A percentile compares a stretch with the other conserved stretches of the same genome.
Conservation (phyloP, 768 basidiomycete genomes). For the Tephrocybe sp. region DNA sequence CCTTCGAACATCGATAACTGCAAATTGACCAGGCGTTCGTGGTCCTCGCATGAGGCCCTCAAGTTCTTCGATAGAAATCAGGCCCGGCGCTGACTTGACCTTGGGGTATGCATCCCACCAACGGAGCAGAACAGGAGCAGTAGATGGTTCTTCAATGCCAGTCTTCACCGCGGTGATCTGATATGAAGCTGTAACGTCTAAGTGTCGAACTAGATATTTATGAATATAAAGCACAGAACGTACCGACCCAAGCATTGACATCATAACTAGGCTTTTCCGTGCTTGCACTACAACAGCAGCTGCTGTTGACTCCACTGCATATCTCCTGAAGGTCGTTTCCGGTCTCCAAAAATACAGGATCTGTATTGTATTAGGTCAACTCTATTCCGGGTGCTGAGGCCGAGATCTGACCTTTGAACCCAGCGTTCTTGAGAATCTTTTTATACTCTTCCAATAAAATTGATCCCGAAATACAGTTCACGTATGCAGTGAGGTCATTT, state of each 20-base stretch:
- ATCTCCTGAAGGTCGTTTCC: conserved; percentile 42
- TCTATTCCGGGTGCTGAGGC: no score
- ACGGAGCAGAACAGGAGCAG: conserved; percentile 31
- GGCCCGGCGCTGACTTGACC: conserved; percentile 29
- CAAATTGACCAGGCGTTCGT: conserved; percentile 22
- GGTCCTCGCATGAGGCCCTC: conserved; percentile 30
- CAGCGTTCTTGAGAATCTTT: conserved; percentile 34
- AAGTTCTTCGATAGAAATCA: conserved; percentile 37
- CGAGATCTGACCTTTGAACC: conserved; percentile 37
- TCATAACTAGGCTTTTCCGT: conserved; percentile 26
- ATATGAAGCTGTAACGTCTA: conserved; percentile 50
- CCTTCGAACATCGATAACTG: conserved; percentile 51
- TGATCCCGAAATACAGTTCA: conserved; percentile 50
- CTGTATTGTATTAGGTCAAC: no score
- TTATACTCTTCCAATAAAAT: conserved; percentile 39
- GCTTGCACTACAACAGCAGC: not conserved
- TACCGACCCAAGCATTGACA: conserved; percentile 46
- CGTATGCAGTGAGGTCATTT: conserved; percentile 39
- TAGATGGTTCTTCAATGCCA: not conserved
- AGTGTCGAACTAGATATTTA: no score
- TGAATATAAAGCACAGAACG: conserved; percentile 19
- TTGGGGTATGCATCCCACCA: conserved; percentile 60
- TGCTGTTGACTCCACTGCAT: conserved; percentile 10
- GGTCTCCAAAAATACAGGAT: conserved; percentile 38
- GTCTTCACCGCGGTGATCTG: conserved; percentile 46